Conservation (phyloP, 345 rosid genomes). For the Theobroma cacao region DNA sequence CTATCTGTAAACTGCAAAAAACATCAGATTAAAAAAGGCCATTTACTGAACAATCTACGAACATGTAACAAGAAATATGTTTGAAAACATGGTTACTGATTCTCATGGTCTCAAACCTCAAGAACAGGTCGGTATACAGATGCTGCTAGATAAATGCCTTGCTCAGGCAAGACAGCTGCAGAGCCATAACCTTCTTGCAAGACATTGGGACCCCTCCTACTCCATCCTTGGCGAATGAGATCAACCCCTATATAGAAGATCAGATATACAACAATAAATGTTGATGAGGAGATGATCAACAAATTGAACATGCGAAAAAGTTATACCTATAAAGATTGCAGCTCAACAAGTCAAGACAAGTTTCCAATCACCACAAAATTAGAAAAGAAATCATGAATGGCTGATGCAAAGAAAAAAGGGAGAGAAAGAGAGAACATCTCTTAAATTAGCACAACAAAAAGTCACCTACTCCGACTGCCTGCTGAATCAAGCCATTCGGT, state of each 20-base stretch:
- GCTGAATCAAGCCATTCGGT: not conserved
- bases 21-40: conserved; percentile 24
- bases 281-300: not conserved
- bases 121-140: conserved; percentile 92
- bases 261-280: not conserved
- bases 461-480: not conserved
- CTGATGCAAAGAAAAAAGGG: not conserved
- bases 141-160: conserved; percentile 96
- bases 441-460: not conserved
- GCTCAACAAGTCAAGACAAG: not conserved
- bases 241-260: conserved; percentile 49
- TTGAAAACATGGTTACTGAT: conserved; percentile 4
- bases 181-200: conserved; percentile 96
- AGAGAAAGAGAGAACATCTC: not conserved
- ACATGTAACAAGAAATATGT: conserved; percentile 2
- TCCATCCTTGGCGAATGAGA: conserved; percentile 92
- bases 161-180: conserved; percentile 96
- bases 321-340: not conserved
- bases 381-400: not conserved
- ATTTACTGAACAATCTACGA: conserved; percentile 7
- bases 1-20: conserved; percentile 90
- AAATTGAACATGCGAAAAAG: not conserved
- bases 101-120: conserved; percentile 52
- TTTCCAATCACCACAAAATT: not conserved
- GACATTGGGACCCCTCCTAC: conserved; percentile 71